Base-by-base conservation (phyloP, 2,329 filamentous ascomycete genomes). In the Nemania abortiva region DNA sequence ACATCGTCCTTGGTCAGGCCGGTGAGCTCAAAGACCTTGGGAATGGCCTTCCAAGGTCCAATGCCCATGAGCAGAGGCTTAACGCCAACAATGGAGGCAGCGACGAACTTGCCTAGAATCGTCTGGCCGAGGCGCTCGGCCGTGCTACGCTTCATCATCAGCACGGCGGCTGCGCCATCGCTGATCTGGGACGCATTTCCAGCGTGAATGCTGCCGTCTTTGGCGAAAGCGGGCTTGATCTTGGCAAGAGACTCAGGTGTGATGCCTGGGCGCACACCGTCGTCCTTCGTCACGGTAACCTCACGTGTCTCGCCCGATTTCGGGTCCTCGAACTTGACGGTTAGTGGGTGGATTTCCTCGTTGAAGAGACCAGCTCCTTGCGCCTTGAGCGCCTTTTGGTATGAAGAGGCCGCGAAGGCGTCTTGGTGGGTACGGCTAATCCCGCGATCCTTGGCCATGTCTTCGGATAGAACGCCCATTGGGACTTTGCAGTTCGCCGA, bases 181-280 rank as follows among this genome's bases (percentile, higher is more conserved):
- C 93, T 96, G 80, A 99, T 94, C 84, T 98, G 96, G 62, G 91
- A 94, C 31, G 96, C 95, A 82, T 98, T 99, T 76, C 96, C 96
- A 66, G 94, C 96, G 86, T 98, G 95, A 83, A 98, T 98, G 77
- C 88, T 91, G 52, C 96, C 96, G 77, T 96, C 92, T 83, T 97
- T 94, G 73, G 93, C 90, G 79, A 98, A 98, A 13, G 95, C 94
- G 18, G 95, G 89, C 71, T 89, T 90, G 81, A 98, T 97, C 89
- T 98, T 98, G 82, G 84, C 86, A n/a, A 98, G 89, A 1, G 91
- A 92, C 84, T 98, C 94, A 72, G 88, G 87, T 3, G 96, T 98
- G 77, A 97, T 94, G 74, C 93, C 93, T 45, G 91, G 85, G 59
- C 96, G 89, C 73, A 98, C 87, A 72, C 96, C 96, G 75, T 98